phyloP scores from a whole-genome alignment of 164 flowering plant genomes.

The Vitis riparia region DNA sequence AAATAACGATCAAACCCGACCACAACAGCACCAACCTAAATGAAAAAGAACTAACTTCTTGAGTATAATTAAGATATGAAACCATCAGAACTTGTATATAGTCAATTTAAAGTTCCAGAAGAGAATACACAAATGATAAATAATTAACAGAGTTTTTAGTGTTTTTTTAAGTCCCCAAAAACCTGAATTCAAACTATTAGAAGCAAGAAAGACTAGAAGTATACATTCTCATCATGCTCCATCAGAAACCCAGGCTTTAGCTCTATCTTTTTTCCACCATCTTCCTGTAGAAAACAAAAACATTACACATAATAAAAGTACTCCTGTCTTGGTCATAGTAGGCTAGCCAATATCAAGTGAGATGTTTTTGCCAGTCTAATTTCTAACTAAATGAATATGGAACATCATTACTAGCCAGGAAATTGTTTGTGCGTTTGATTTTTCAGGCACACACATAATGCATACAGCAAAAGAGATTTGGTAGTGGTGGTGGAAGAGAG shows the following conservation, averaged over 20 bases:
- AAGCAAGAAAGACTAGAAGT: conserved; percentile 12
- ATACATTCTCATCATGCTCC: conserved; percentile 92
- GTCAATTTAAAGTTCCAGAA: background rate
- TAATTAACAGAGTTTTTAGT: background rate
- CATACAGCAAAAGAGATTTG: no score
- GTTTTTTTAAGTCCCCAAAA: background rate
- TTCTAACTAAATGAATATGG: background rate
- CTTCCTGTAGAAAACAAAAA: conserved; percentile 54
- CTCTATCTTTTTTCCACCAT: conserved; percentile 91
- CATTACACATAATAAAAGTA: background rate
- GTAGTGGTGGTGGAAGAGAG: no score
- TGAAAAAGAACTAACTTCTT: conserved; percentile 11
- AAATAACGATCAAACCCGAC: conserved; percentile 97
- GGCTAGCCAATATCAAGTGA: background rate
- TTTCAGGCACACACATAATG: no score
- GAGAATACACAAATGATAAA: background rate
- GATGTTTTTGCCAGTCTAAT: background rate
- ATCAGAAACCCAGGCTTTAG: conserved; percentile 92
- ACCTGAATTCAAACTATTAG: conserved; percentile 2
- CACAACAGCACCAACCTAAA: conserved; percentile 97
- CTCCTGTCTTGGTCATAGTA: background rate
- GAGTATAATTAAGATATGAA: conserved; percentile 11
- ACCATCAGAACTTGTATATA: background rate
- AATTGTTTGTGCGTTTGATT: background rate
- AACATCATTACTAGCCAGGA: background rate